These are phyloP conservation scores for Amoebophrya sp. DNA, from an alignment of 169 alveolate genomes.

Conservation along the genomic window DNA sequence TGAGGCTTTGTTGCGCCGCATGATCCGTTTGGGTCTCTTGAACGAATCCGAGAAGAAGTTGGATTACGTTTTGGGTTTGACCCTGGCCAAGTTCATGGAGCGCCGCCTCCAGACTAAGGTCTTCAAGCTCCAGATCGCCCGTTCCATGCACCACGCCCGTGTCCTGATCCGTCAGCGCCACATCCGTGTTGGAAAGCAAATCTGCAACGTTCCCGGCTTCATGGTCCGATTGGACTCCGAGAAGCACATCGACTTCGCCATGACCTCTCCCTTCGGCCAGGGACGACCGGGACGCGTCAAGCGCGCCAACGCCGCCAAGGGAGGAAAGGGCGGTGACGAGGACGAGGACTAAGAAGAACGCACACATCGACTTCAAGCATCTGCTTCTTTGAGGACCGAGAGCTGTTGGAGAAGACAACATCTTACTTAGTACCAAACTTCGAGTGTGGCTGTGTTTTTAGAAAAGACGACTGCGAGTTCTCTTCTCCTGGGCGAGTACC, in stretches of 20 bases:
- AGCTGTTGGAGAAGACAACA: no score
- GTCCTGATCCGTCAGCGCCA: conserved; percentile 96
- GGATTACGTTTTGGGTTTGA: conserved; percentile 97
- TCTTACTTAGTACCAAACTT: no score
- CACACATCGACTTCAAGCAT: no score
- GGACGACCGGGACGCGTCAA: conserved; percentile 52
- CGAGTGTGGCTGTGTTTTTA: no score
- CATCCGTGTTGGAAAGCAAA: conserved; percentile 95
- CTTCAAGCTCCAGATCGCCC: conserved; percentile 90
- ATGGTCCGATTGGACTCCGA: conserved; percentile 98
- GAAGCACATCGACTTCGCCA: conserved; percentile 92
- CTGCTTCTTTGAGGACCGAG: no score
- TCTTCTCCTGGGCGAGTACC: no score
- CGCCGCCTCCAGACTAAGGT: conserved; percentile 98
- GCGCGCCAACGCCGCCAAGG: conserved; percentile 40
- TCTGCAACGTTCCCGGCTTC: conserved; percentile 96
- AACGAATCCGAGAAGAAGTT: conserved; percentile 91
- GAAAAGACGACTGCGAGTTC: no score
- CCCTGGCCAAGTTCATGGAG: conserved; percentile 94
- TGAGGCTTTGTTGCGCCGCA: conserved; percentile 93
- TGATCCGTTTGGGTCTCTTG: conserved; percentile 95
- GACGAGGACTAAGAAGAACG: conserved; percentile 45
- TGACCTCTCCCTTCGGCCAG: conserved; percentile 70
- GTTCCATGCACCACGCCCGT: conserved; percentile 98
- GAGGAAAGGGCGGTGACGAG: conserved; percentile 44